Conservation (phyloP, 805 yeast species). For the Metschnikowia similis region DNA sequence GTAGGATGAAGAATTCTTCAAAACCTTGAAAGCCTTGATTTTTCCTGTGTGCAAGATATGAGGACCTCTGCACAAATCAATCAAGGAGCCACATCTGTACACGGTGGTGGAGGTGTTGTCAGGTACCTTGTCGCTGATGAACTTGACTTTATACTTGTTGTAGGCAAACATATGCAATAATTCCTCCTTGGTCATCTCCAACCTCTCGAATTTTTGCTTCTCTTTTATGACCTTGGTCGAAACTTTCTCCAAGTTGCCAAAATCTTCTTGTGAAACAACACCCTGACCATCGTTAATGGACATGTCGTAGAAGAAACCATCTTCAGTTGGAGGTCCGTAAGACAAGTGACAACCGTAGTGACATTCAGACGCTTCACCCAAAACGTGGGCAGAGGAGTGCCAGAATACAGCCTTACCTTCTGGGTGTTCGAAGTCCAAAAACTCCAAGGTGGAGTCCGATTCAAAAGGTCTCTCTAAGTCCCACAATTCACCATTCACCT, state of each 20-base stretch:
- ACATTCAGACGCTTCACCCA: constrained; percentile 98
- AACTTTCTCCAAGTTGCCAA: constrained; percentile 75
- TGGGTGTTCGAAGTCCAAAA: constrained; percentile 86
- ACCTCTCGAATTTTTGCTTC: constrained; percentile 91
- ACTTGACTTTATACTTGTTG: constrained; percentile 90
- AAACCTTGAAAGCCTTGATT: constrained; percentile 87
- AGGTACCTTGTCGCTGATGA: constrained; percentile 84
- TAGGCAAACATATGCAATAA: constrained; percentile 88
- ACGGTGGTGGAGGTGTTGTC: constrained; percentile 96
- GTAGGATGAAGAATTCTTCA: constrained; percentile 94
- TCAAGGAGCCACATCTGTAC: constrained; percentile 95
- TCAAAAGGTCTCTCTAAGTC: constrained; percentile 94
- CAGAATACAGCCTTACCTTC: constrained; percentile 96
- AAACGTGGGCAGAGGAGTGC: constrained; percentile 98
- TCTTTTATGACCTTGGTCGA: constrained; percentile 90
- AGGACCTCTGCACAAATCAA: constrained; percentile 96
- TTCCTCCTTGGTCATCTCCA: constrained; percentile 88
- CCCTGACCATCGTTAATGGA: constrained; percentile 68
- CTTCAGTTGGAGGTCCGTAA: constrained; percentile 93
- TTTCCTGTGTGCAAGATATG: constrained; percentile 97
- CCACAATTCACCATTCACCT: constrained; percentile 86
- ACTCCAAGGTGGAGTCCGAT: constrained; percentile 61
- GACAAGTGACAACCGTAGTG: constrained; percentile 88
- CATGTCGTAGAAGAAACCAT: constrained; percentile 97
- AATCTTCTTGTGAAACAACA: constrained; percentile 76